Conservation (phyloP, 805 yeast genomes). For the Metschnikowia chrysomelidarum region DNA sequence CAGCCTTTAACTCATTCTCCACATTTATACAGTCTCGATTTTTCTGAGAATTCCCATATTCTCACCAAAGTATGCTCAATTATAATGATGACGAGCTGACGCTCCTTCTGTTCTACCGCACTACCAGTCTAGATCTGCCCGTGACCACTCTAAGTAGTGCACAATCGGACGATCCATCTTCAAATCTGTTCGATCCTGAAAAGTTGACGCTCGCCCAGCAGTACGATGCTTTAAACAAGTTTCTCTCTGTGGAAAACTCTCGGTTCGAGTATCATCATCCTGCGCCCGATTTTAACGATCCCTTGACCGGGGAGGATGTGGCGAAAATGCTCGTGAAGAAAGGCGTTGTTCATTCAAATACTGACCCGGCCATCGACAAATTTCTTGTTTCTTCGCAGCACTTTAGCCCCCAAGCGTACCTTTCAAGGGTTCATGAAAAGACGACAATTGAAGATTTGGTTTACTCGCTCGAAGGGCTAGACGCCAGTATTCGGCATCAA, state of each 20-base stretch:
- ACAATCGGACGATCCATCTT: neutral
- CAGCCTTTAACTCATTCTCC: no score
- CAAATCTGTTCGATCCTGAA: constrained; percentile 21
- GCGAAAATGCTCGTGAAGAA: constrained; percentile 24
- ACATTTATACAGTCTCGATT: no score
- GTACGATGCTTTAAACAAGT: constrained; percentile 27
- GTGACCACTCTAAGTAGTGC: constrained; percentile 18
- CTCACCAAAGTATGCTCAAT: constrained; percentile 30
- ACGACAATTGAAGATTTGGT: constrained; percentile 36
- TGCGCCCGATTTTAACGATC: constrained; percentile 32
- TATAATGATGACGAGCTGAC: constrained; percentile 30
- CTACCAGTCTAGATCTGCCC: constrained; percentile 24
- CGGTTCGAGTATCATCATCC: constrained; percentile 11
- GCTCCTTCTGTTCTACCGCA: constrained; percentile 30
- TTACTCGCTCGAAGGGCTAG: constrained; percentile 29
- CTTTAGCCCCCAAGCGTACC: constrained; percentile 36
- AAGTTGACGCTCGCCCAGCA: constrained; percentile 28
- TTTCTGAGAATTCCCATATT: no score
- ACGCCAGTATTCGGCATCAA: constrained; percentile 34
- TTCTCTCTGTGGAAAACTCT: constrained; percentile 21
- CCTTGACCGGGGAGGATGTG: constrained; percentile 32
- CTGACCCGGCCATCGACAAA: constrained; percentile 31
- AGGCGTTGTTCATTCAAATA: constrained; percentile 25
- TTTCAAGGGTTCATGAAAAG: constrained; percentile 36
- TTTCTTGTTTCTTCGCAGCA: constrained; percentile 36